Evolutionary conservation across 2,329 filamentous ascomycete species (phyloP).

Genomic region (Epichloe scottii): DNA sequence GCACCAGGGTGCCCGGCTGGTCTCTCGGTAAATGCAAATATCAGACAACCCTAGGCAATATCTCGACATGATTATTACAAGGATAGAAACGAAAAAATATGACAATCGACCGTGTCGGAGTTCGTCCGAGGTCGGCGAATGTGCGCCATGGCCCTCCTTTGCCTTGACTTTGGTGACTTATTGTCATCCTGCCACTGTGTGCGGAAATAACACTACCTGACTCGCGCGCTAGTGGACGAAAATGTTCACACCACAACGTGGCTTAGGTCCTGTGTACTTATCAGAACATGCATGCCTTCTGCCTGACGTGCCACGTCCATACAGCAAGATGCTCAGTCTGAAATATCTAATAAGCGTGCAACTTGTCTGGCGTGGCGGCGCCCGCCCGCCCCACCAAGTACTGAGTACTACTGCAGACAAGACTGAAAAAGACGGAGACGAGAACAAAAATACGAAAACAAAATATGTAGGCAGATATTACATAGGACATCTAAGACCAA

Average conservation of each 20-base stretch:
- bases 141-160: neutral
- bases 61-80: neutral
- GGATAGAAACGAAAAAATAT: slow-evolving; percentile 1
- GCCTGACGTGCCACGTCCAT: no score
- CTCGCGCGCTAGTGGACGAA: neutral
- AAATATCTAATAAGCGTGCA: no score
- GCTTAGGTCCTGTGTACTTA: neutral
- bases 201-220: slow-evolving; percentile 2
- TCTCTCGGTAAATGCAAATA: slow-evolving; percentile 7
- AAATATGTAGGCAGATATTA: no score
- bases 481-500: neutral
- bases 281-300: neutral
- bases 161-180: neutral
- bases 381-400: no score
- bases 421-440: no score
- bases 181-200: neutral
- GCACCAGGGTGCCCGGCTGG: slow-evolving; percentile 1
- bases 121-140: slow-evolving; percentile 8
- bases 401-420: no score
- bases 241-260: neutral
- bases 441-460: no score
- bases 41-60: neutral
- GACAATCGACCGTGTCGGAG: slow-evolving; percentile 5
- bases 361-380: no score
- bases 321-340: no score